These are phyloP conservation scores for Rhinocladiella similis DNA, from an alignment of 2,329 filamentous ascomycete genomes.

Conservation along the genomic window DNA sequence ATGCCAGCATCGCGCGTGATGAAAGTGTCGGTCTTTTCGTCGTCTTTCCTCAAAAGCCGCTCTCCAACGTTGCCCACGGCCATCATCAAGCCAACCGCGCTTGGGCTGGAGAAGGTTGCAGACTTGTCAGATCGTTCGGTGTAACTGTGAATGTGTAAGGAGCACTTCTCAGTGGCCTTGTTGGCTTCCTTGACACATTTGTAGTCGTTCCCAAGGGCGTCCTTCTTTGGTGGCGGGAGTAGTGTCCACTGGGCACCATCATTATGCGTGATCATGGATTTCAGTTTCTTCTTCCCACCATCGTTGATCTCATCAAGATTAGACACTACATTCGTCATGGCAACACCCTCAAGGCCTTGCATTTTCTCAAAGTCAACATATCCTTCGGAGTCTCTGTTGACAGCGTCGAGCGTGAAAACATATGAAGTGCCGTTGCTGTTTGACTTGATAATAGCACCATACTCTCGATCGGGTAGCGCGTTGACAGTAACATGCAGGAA, in stretches of 20 bases:
- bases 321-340: conserved; percentile 78
- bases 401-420: conserved; percentile 74
- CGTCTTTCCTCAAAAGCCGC: conserved; percentile 63
- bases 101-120: conserved; percentile 84
- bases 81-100: conserved; percentile 87
- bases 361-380: conserved; percentile 98
- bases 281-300: conserved; percentile 73
- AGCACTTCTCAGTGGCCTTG: conserved; percentile 64
- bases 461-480: conserved; percentile 62
- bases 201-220: conserved; percentile 71
- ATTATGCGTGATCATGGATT: conserved; percentile 93
- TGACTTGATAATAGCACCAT: conserved; percentile 91
- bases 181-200: conserved; percentile 63
- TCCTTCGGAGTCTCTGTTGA: conserved; percentile 75
- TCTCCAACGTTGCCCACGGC: conserved; percentile 87
- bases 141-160: conserved; percentile 91
- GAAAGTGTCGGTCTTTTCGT: conserved; percentile 86
- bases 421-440: conserved; percentile 98
- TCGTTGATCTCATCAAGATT: conserved; percentile 67
- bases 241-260: conserved; percentile 87
- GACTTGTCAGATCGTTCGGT: conserved; percentile 81
- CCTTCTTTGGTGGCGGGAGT: conserved; percentile 69
- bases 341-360: conserved; percentile 85
- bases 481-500: conserved; percentile 91
- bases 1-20: conserved; percentile 90